A percentile compares a stretch with the other conserved stretches of the same genome.
Evolutionary conservation across 2,329 filamentous ascomycete genomes (phyloP).

Genomic region (Ustulina deusta): DNA sequence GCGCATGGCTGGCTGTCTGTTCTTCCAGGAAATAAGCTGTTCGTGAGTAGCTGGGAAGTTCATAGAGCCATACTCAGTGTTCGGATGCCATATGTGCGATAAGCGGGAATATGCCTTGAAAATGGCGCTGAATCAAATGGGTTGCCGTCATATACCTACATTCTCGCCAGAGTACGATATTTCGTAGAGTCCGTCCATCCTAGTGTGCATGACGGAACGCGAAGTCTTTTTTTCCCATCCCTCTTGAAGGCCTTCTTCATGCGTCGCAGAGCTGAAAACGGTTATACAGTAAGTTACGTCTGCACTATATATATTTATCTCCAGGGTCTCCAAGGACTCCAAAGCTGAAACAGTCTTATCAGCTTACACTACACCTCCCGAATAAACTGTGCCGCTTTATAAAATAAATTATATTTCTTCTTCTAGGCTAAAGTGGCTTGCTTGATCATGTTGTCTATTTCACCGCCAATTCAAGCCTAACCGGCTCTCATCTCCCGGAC

Average conservation of each 20-base stretch:
- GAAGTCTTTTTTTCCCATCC: background rate
- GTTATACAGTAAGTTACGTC: background rate
- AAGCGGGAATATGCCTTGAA: background rate
- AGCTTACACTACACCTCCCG: background rate
- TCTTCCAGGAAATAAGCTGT: no score
- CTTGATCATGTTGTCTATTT: background rate
- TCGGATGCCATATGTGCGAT: background rate
- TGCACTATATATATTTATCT: slow-evolving; percentile 21
- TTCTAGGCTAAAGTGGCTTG: slow-evolving; percentile 12
- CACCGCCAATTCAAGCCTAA: background rate
- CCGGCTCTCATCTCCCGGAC: background rate
- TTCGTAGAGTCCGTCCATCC: background rate
- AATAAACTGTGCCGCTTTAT: background rate
- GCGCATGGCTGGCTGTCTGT: background rate
- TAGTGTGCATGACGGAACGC: slow-evolving; percentile 17
- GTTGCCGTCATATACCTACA: background rate
- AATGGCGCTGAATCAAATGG: background rate
- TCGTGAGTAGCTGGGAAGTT: background rate
- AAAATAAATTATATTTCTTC: background rate
- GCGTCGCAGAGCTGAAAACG: background rate
- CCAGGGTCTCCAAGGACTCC: background rate
- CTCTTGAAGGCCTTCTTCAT: background rate
- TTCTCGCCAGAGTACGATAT: background rate
- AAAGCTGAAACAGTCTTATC: slow-evolving; percentile 16
- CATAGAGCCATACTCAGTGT: background rate